Percentiles rank a stretch among this genome's conserved stretches.
Evolutionary conservation across 441 rosid genomes (phyloP).

Genomic region (Erodium chrysanthum): DNA sequence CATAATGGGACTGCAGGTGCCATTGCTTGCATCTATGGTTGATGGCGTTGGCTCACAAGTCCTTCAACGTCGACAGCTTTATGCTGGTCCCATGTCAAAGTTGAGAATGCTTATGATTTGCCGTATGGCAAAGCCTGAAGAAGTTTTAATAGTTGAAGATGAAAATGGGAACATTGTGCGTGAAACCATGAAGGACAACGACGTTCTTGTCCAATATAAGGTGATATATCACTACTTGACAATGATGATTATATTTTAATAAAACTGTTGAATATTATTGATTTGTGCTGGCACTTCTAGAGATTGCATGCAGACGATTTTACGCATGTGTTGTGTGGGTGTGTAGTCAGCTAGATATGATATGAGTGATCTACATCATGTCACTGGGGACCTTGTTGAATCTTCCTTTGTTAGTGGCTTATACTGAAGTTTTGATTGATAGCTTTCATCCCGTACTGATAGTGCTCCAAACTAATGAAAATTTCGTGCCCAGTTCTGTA

Average conservation of each 20-base stretch:
- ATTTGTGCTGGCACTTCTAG: not conserved
- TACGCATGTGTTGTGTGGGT: too few species aligned
- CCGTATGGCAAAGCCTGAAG: slow-evolving; percentile 99
- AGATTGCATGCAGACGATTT: too few species aligned
- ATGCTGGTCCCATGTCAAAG: slow-evolving; percentile 81
- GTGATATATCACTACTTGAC: slow-evolving; percentile 27
- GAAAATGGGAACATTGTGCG: slow-evolving; percentile 99
- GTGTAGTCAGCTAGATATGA: too few species aligned
- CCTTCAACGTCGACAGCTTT: slow-evolving; percentile 85
- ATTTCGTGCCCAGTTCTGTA: not conserved
- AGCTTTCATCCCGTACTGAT: too few species aligned
- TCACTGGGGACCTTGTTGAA: too few species aligned
- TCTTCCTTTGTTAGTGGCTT: too few species aligned
- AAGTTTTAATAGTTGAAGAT: slow-evolving; percentile 97
- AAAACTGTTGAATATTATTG: not conserved
- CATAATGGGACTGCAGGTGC: slow-evolving; percentile 86
- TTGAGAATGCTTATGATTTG: slow-evolving; percentile 91
- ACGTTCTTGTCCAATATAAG: slow-evolving; percentile 98
- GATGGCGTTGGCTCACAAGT: slow-evolving; percentile 83
- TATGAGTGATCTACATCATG: too few species aligned
- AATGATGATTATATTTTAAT: not conserved
- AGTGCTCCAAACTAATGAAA: not conserved
- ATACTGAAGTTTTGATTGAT: too few species aligned
- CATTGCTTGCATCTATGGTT: slow-evolving; percentile 64
- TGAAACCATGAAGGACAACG: slow-evolving; percentile 98